These are phyloP conservation scores for Persicaria tinctoria DNA, from an alignment of 148 eudicot genomes.

Conservation along the genomic window DNA sequence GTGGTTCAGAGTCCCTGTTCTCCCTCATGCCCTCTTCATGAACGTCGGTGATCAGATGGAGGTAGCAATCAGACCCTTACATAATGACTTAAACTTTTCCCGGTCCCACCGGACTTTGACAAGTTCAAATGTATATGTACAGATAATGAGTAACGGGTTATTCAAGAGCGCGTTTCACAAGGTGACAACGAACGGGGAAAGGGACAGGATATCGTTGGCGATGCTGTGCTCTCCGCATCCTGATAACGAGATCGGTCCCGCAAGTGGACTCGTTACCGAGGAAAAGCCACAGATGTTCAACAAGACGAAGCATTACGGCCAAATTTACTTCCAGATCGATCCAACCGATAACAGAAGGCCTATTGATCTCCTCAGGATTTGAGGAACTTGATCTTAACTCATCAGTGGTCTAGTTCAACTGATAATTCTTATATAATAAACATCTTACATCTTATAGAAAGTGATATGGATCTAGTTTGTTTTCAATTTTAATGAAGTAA, in stretches of 20 bases:
- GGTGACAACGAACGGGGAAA: conserved; percentile 2
- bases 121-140: too few species aligned
- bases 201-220: conserved; percentile 10
- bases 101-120: too few species aligned
- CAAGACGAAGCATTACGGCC: conserved; percentile 7
- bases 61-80: conserved; percentile 11
- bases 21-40: conserved; percentile 35
- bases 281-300: not conserved
- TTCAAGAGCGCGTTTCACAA: conserved; percentile 9
- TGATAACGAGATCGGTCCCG: not conserved
- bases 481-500: too few species aligned
- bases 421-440: too few species aligned
- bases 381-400: not conserved
- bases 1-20: conserved; percentile 37
- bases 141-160: conserved; percentile 10
- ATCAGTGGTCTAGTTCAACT: too few species aligned
- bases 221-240: not conserved
- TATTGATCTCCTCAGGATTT: conserved; percentile 11
- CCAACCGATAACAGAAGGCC: conserved; percentile 5
- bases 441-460: too few species aligned
- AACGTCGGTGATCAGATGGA: conserved; percentile 44
- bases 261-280: not conserved
- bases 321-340: not conserved
- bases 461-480: too few species aligned
- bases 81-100: too few species aligned